Base-by-base conservation (phyloP, 2,329 filamentous ascomycete genomes). In the Pseudopithomyces chartarum region DNA sequence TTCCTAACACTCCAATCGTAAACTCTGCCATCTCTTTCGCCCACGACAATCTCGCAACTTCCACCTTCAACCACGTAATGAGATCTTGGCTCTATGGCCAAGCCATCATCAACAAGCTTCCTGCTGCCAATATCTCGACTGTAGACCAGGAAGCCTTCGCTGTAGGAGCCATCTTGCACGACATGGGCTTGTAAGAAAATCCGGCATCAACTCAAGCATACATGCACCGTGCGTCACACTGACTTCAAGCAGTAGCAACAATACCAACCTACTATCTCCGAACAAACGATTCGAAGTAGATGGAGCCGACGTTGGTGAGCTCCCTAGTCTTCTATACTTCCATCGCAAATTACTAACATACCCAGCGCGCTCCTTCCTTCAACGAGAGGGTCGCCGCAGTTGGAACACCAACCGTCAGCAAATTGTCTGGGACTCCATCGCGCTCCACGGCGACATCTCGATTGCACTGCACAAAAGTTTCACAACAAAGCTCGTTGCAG, bases 201-300 rank as follows among this genome's bases (percentile, higher is more conserved):
- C n/a, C n/a, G n/a, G n/a, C n/a, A n/a, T n/a, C n/a, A n/a, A 62
- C 13, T 73, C 66, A 2, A 40, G 12, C 12, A n/a, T 36, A 34
- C 29, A 10, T 19, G 13, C 33, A 13, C 46, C 22, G 20, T 23
- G 22, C 6, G 47, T 6, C 13, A 3, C 6, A 19, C 39, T 49
- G 3, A 54, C 32, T 13, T 22, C 8, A 2, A 19, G 12, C 13
- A 58, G 56, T 52, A 53, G 49, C 33, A 15, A 39, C 11, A 32
- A 51, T 17, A 6, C 55, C 13, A 62, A 68, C 32, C 54, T 79
- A 8, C 58, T 81, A 15, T 79, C 76, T 38, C 45, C 61, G 1
- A 79, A 83, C 65, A 79, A 78, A 26, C 76, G 80, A 8, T 84
- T 84, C 64, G 81, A 84, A 57, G 79, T 83, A 22, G 81, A 84